These are phyloP conservation scores for Ophiostoma sp. DNA, from an alignment of 2,329 filamentous ascomycete genomes.

Conservation along the genomic window DNA sequence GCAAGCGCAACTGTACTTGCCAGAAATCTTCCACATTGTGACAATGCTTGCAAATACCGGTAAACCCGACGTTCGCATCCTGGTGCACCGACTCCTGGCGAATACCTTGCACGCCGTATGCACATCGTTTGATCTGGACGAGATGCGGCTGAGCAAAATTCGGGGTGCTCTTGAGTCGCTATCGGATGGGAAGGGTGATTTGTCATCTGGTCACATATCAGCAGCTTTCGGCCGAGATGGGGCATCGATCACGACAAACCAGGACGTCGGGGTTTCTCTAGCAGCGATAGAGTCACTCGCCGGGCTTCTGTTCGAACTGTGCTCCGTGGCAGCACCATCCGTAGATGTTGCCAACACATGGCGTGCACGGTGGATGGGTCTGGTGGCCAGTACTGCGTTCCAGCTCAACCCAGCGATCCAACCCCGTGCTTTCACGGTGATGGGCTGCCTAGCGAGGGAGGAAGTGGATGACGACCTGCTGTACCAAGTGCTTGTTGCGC, in stretches of 20 bases:
- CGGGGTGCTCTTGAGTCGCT: constrained; percentile 52
- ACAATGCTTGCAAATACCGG: constrained; percentile 66
- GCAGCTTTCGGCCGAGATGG: constrained; percentile 45
- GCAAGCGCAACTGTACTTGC: constrained; percentile 62
- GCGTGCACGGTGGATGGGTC: constrained; percentile 67
- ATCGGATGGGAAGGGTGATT: constrained; percentile 54
- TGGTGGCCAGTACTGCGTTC: constrained; percentile 66
- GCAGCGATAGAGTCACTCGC: constrained; percentile 57
- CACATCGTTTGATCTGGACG: constrained; percentile 59
- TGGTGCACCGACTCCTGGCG: constrained; percentile 58
- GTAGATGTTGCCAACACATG: constrained; percentile 61
- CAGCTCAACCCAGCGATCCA: constrained; percentile 68
- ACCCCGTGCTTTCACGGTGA: constrained; percentile 62
- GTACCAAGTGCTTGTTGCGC: constrained; percentile 64
- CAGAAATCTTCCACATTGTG: constrained; percentile 64
- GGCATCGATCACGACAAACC: constrained; percentile 48
- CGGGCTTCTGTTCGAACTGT: constrained; percentile 57
- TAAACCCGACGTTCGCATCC: constrained; percentile 48
- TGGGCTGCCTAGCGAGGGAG: constrained; percentile 65
- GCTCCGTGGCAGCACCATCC: constrained; percentile 57
- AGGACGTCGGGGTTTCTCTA: constrained; percentile 49
- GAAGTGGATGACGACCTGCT: constrained; percentile 66
- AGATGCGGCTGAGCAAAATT: constrained; percentile 51
- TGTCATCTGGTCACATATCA: constrained; percentile 46
- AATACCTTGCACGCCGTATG: constrained; percentile 64